Percentiles rank a stretch among this genome's conserved stretches.
phyloP scores from a whole-genome alignment of 768 basidiomycete species.

The Paxillus involutus region DNA sequence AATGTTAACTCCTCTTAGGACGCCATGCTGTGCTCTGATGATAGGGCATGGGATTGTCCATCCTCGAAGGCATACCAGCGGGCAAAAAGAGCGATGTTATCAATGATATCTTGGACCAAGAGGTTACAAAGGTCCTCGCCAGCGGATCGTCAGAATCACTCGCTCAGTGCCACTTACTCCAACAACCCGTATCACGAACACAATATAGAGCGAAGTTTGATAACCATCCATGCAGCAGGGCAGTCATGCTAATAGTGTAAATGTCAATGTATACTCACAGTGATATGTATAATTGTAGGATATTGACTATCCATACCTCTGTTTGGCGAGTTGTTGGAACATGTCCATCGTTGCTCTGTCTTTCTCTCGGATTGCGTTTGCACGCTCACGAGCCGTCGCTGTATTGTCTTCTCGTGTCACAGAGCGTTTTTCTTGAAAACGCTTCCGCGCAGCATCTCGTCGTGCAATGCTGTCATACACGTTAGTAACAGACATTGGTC shows the following conservation, averaged over 20 bases:
- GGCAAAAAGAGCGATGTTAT: not conserved
- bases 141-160: not conserved
- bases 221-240: not conserved
- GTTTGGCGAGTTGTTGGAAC: constrained; percentile 91
- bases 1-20: not conserved
- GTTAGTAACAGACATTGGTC: constrained; percentile 4
- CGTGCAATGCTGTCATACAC: constrained; percentile 58
- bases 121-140: not conserved
- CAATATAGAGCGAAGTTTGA: too few relatives aligned
- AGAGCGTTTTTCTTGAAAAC: constrained; percentile 53
- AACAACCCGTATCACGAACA: not conserved
- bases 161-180: not conserved
- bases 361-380: constrained; percentile 65
- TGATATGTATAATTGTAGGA: constrained; percentile 4
- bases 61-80: not conserved
- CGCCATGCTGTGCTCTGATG: constrained; percentile 36
- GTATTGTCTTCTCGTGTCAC: constrained; percentile 46
- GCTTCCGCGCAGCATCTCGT: constrained; percentile 68
- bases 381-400: constrained; percentile 58
- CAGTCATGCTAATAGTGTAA: not conserved
- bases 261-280: constrained; percentile 12
- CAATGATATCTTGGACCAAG: not conserved
- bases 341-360: constrained; percentile 95
- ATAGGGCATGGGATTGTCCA: constrained; percentile 37
- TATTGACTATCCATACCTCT: constrained; percentile 67